Percentiles rank a stretch among this genome's conserved stretches.
phyloP scores from a whole-genome alignment of 352 stramenopile species.

The Globisporangium perplexum region DNA sequence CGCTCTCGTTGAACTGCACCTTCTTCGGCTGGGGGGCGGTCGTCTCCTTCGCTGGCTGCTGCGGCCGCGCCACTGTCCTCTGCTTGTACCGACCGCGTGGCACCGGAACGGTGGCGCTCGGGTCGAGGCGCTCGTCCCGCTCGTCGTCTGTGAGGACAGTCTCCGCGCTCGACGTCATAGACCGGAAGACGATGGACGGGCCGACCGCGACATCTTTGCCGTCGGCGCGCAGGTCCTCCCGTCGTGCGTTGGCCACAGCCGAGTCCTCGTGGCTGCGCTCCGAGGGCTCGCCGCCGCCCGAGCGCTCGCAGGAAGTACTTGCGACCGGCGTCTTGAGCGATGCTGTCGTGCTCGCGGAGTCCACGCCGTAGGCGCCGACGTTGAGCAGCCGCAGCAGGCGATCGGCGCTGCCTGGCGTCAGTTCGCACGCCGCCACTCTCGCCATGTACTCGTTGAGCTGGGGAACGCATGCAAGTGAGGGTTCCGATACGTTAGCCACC shows the following conservation, averaged over 20 bases:
- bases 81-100: too few species aligned
- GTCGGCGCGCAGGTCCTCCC: background rate
- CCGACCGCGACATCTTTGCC: background rate
- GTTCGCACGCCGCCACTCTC: slow-evolving; percentile 26
- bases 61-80: background rate
- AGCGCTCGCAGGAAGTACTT: background rate
- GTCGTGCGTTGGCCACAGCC: background rate
- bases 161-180: slow-evolving; percentile 20
- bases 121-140: slow-evolving; percentile 7
- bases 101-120: too few species aligned
- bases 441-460: slow-evolving; percentile 68
- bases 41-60: background rate
- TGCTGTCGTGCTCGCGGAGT: background rate
- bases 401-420: slow-evolving; percentile 33
- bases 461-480: too few species aligned
- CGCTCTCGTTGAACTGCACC: background rate
- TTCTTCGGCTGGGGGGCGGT: background rate
- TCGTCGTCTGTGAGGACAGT: slow-evolving; percentile 21
- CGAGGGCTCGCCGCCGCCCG: background rate
- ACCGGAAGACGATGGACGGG: slow-evolving; percentile 9
- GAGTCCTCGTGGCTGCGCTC: background rate
- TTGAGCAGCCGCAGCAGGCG: slow-evolving; percentile 43
- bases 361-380: slow-evolving; percentile 37
- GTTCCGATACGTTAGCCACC: too few species aligned
- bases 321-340: background rate